A percentile compares a stretch with the other conserved stretches of the same genome.
Evolutionary conservation across 2,329 filamentous ascomycete species (phyloP).

Genomic region (Tothia fuscella): DNA sequence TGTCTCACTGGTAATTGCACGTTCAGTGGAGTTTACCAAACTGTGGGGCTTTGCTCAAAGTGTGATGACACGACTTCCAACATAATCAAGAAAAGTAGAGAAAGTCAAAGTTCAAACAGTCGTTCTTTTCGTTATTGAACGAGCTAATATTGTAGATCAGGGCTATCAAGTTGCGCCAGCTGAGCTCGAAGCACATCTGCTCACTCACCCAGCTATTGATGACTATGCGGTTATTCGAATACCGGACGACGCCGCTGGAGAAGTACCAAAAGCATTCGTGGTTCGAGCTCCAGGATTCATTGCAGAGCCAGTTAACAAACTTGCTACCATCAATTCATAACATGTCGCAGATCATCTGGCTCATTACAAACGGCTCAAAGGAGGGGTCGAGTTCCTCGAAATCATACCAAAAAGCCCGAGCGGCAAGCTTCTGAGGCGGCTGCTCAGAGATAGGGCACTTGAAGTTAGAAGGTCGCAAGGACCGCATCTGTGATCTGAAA

Average conservation of each 20-base stretch:
- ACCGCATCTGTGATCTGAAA: no score
- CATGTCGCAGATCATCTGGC: conserved; percentile 3
- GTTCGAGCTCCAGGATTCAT: conserved; percentile 23
- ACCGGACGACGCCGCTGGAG: conserved; percentile 48
- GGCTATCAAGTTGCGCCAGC: conserved; percentile 60
- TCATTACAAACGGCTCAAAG: conserved; percentile 8
- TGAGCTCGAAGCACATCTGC: conserved; percentile 47
- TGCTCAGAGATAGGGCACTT: no score
- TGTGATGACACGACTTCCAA: no score
- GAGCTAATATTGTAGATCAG: conserved; percentile 58
- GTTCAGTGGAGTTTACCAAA: no score
- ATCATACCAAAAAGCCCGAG: conserved; percentile 10
- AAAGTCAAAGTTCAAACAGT: no score
- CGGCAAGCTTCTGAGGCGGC: conserved; percentile 11
- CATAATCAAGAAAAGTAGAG: no score
- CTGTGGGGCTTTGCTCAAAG: no score
- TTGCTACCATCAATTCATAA: background rate
- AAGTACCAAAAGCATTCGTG: conserved; percentile 56
- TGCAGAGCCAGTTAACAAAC: background rate
- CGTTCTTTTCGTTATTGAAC: no score
- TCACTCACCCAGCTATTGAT: conserved; percentile 36
- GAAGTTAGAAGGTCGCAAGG: no score
- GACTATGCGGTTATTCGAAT: conserved; percentile 54
- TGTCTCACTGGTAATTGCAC: no score
- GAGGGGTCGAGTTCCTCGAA: conserved; percentile 8